Evolutionary conservation across 1,139 yeast species (phyloP).

Genomic region (Candida glucosophila): DNA sequence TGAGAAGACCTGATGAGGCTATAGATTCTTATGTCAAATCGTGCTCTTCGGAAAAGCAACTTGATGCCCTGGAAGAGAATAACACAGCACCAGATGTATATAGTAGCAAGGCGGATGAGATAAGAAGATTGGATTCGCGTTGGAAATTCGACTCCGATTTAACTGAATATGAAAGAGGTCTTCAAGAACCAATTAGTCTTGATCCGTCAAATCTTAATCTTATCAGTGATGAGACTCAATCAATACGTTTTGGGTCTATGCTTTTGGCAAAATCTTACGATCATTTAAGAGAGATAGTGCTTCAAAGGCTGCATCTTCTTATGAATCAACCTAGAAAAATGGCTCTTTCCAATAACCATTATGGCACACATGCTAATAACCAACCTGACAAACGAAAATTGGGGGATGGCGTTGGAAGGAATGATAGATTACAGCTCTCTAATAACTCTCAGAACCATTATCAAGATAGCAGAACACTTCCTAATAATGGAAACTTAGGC

Average conservation of each 20-base stretch:
- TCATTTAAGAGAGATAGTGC: constrained; percentile 44
- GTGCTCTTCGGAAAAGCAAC: constrained; percentile 7
- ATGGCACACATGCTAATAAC: too few species aligned
- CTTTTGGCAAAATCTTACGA: constrained; percentile 80
- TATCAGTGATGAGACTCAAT: constrained; percentile 80
- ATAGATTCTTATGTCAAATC: constrained; percentile 8
- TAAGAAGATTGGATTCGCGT: constrained; percentile 54
- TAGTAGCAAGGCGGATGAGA: constrained; percentile 43
- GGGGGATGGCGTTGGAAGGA: too few species aligned
- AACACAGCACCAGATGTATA: too few species aligned
- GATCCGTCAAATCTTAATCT: constrained; percentile 66
- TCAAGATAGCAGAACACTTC: too few species aligned
- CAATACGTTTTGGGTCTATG: constrained; percentile 88
- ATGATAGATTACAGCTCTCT: too few species aligned
- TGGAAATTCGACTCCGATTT: constrained; percentile 72
- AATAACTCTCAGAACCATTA: too few species aligned
- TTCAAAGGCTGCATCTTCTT: constrained; percentile 35
- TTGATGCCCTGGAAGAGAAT: too few species aligned
- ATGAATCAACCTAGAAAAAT: too few species aligned
- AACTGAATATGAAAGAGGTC: constrained; percentile 38
- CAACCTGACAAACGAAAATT: too few species aligned
- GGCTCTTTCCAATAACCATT: too few species aligned
- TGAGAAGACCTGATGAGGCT: constrained; percentile 20
- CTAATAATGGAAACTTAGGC: too few species aligned
- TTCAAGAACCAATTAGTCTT: constrained; percentile 49